phyloP scores from a whole-genome alignment of 129 eudicot species.

The Flaveria robusta region DNA sequence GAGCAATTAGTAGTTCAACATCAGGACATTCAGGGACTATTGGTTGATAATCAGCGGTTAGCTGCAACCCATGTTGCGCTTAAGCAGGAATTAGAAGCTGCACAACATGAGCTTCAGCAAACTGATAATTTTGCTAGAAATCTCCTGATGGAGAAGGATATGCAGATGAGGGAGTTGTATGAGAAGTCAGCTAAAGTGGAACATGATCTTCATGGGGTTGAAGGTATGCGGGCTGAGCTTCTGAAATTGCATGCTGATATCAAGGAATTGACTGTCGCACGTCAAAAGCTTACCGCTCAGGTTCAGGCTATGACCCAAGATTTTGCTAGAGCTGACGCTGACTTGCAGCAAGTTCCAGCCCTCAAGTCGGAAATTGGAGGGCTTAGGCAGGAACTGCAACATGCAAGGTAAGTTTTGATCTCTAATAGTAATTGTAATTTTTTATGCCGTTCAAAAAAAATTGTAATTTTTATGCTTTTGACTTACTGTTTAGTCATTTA shows the following conservation, averaged over 20 bases:
- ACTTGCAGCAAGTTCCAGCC: constrained; percentile 78
- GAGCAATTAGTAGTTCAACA: constrained; percentile 75
- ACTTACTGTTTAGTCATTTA: background rate
- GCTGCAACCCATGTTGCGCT: constrained; percentile 98
- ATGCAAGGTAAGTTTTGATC: constrained; percentile 49
- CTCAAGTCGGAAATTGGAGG: constrained; percentile 76
- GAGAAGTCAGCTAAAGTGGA: constrained; percentile 89
- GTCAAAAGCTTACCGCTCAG: constrained; percentile 75
- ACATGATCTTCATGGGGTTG: constrained; percentile 68
- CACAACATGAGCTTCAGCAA: constrained; percentile 74
- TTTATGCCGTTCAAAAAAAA: too few species aligned
- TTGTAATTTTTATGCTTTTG: background rate
- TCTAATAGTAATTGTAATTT: background rate
- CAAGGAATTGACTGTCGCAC: constrained; percentile 66
- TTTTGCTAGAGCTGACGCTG: constrained; percentile 63
- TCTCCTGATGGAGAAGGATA: constrained; percentile 66
- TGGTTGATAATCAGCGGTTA: constrained; percentile 80
- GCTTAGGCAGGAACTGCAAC: constrained; percentile 72
- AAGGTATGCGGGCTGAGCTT: constrained; percentile 83
- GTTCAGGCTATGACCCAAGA: constrained; percentile 84
- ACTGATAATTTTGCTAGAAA: constrained; percentile 66
- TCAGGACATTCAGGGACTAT: constrained; percentile 75
- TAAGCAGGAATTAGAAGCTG: constrained; percentile 80
- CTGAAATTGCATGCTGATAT: constrained; percentile 64
- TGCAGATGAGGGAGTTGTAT: constrained; percentile 78